phyloP scores from a whole-genome alignment of 1,139 yeast species.

The Meyerozyma carpophila region DNA sequence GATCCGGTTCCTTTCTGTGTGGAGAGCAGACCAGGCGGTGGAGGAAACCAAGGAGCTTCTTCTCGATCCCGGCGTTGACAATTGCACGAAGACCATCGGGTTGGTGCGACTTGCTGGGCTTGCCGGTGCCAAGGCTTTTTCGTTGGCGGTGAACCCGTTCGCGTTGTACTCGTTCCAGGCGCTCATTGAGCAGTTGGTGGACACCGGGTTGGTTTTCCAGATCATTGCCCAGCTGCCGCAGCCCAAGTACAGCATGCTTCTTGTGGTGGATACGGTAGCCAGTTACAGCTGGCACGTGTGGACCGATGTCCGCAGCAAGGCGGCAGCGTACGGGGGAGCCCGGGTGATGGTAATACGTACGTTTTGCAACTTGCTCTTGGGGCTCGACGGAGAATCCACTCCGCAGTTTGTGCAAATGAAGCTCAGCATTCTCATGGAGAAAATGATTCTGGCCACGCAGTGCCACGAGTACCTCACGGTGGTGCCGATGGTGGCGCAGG shows the following conservation, averaged over 20 bases:
- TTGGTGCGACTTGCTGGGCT: conserved; percentile 15
- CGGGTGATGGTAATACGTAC: background rate
- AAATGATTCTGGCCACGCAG: conserved; percentile 1
- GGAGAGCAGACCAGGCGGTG: conserved; percentile 14
- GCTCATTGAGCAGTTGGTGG: conserved; percentile 29
- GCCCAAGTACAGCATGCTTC: conserved; percentile 10
- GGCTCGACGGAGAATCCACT: background rate
- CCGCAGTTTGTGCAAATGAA: background rate
- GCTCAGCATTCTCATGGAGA: background rate
- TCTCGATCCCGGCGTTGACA: conserved; percentile 6
- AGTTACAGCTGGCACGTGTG: conserved; percentile 37
- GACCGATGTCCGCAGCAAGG: conserved; percentile 16
- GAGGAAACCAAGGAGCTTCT: conserved; percentile 6
- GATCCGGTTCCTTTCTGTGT: conserved; percentile 8
- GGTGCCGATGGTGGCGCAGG: conserved; percentile 6
- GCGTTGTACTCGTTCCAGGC: conserved; percentile 24
- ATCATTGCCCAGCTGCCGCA: conserved; percentile 11
- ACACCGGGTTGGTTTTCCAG: conserved; percentile 21
- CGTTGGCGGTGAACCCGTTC: conserved; percentile 26
- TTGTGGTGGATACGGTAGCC: conserved; percentile 27
- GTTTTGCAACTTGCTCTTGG: background rate
- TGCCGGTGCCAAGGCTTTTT: conserved; percentile 15
- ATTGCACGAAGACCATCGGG: conserved; percentile 12
- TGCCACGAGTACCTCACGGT: conserved; percentile 7
- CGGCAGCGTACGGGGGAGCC: conserved; percentile 21